phyloP scores from a whole-genome alignment of 2,329 filamentous ascomycete species.

The Calonectria crousiana region DNA sequence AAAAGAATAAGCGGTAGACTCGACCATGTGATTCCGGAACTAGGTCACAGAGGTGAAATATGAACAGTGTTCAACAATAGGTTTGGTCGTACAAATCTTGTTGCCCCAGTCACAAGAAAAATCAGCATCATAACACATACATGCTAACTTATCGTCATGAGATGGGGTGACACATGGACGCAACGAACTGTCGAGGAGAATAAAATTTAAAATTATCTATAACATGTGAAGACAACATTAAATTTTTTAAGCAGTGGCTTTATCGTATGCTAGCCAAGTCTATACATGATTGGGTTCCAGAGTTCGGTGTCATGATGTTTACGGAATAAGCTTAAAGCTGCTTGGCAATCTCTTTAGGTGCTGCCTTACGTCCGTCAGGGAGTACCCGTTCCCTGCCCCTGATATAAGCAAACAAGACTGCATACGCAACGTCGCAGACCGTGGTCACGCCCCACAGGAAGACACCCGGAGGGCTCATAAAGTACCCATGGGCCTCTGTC shows the following conservation, averaged over 20 bases:
- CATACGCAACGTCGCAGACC: constrained; percentile 10
- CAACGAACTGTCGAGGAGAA: background rate
- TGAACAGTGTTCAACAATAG: too few relatives aligned
- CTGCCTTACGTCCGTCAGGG: constrained; percentile 12
- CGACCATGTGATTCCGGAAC: too few relatives aligned
- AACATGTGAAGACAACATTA: background rate
- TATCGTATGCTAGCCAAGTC: background rate
- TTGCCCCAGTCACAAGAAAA: too few relatives aligned
- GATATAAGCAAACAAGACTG: constrained; percentile 11
- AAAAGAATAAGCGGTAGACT: too few relatives aligned
- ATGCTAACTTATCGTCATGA: background rate
- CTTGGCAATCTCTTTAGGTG: background rate
- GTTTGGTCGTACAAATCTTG: too few relatives aligned
- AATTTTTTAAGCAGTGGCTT: background rate
- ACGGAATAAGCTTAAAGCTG: background rate
- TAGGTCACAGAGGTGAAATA: too few relatives aligned
- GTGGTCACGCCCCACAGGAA: constrained; percentile 23
- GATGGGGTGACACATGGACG: background rate
- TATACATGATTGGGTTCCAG: background rate
- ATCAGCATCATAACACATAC: background rate
- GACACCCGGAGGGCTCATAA: constrained; percentile 15
- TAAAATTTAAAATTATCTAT: background rate
- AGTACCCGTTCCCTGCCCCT: constrained; percentile 16
- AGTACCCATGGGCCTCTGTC: constrained; percentile 20
- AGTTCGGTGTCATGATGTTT: background rate